These are phyloP conservation scores for Fusarium sp. DNA, from an alignment of 2,329 filamentous ascomycete genomes.

Conservation along the genomic window DNA sequence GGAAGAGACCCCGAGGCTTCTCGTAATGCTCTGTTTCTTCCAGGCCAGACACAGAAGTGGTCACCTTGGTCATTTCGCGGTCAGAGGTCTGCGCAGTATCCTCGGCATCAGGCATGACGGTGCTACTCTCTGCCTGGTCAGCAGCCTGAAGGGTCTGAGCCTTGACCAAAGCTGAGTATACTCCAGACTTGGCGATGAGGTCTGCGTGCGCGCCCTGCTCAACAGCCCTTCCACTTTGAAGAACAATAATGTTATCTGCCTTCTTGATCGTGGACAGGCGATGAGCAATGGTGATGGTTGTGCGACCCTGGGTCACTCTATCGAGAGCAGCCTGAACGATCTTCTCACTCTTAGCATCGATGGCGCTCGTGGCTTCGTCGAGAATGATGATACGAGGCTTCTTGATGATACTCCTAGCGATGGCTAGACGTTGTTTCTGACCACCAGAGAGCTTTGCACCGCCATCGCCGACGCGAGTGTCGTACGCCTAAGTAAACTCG, in stretches of 20 bases:
- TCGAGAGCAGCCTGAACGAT: constrained; percentile 60
- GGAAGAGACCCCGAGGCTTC: constrained; percentile 8
- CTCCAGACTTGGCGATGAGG: constrained; percentile 60
- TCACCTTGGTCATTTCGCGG: not conserved
- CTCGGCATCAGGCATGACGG: not conserved
- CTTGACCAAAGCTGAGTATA: constrained; percentile 41
- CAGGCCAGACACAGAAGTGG: accelerated
- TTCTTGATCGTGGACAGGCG: constrained; percentile 69
- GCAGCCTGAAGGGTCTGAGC: constrained; percentile 36
- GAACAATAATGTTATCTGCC: constrained; percentile 74
- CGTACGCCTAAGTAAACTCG: constrained; percentile 52
- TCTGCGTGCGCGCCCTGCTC: constrained; percentile 72
- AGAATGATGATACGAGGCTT: constrained; percentile 71
- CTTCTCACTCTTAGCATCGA: constrained; percentile 53
- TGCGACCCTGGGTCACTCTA: constrained; percentile 57
- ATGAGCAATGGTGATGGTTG: constrained; percentile 75
- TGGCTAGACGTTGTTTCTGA: constrained; percentile 66
- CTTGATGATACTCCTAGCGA: constrained; percentile 65
- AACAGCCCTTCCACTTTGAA: constrained; percentile 68
- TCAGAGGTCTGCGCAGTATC: not conserved
- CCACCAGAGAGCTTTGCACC: constrained; percentile 68
- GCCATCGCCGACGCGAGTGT: constrained; percentile 63
- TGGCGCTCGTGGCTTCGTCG: constrained; percentile 74
- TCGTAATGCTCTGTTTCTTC: not conserved
- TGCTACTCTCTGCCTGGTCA: not conserved